These are phyloP conservation scores for Debaryomyces hansenii DNA, from an alignment of 805 yeast genomes.

Conservation along the genomic window DNA sequence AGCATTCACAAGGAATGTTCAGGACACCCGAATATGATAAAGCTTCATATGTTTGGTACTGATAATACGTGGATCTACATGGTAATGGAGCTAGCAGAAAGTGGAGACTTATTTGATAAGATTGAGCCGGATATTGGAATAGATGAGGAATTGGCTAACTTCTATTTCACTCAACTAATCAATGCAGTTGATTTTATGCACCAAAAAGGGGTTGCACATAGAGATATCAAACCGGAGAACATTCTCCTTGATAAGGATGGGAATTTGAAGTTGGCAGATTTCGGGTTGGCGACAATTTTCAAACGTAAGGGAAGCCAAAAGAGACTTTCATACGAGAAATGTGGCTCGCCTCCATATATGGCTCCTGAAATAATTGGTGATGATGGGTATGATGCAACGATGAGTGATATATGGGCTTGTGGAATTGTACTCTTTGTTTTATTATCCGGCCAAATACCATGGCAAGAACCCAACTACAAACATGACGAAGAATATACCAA, in stretches of 20 bases:
- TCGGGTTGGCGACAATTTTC: conserved; percentile 93
- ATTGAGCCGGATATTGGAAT: conserved; percentile 67
- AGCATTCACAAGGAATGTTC: conserved; percentile 57
- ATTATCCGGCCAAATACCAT: conserved; percentile 96
- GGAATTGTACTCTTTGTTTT: conserved; percentile 94
- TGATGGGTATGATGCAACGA: conserved; percentile 92
- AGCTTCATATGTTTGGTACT: conserved; percentile 59
- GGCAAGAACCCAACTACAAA: conserved; percentile 55
- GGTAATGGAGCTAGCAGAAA: conserved; percentile 66
- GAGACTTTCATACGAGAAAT: conserved; percentile 64
- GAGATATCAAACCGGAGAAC: conserved; percentile 83
- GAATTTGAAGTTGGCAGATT: conserved; percentile 93
- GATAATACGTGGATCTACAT: conserved; percentile 66
- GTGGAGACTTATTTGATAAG: conserved; percentile 70
- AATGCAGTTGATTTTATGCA: conserved; percentile 68
- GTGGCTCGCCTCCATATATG: conserved; percentile 98
- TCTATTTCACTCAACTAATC: conserved; percentile 59
- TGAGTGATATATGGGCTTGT: conserved; percentile 98
- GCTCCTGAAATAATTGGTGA: conserved; percentile 94
- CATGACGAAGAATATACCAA: conserved; percentile 78
- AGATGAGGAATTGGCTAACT: conserved; percentile 67
- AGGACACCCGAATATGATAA: conserved; percentile 61
- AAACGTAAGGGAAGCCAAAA: conserved; percentile 72
- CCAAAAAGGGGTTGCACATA: conserved; percentile 73
- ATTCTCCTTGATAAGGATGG: conserved; percentile 68